Evolutionary conservation across 768 basidiomycete genomes (phyloP).

Genomic region (Auriscalpium vulgare): DNA sequence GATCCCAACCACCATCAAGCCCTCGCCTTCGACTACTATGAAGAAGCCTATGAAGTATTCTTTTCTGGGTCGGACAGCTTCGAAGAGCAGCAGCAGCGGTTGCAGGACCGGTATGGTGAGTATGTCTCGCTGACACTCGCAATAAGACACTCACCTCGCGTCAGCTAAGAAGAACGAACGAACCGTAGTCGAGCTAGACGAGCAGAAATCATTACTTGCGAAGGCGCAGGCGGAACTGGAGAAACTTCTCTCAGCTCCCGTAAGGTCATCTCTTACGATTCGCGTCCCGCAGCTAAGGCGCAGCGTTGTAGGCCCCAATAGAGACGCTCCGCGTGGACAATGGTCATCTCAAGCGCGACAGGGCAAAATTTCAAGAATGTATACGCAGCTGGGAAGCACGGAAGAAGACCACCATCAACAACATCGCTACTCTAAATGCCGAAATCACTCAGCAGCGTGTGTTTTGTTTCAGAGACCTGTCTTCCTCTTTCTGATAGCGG

Average conservation of each 20-base stretch:
- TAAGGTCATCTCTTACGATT: constrained; percentile 21
- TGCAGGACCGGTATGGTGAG: constrained; percentile 76
- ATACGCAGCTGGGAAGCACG: constrained; percentile 62
- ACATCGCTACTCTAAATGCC: constrained; percentile 58
- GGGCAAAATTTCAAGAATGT: constrained; percentile 71
- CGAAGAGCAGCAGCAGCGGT: constrained; percentile 55
- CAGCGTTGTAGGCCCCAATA: constrained; percentile 35
- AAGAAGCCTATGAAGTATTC: constrained; percentile 60
- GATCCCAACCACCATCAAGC: constrained; percentile 67
- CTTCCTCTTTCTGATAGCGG: background rate
- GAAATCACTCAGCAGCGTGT: constrained; percentile 52
- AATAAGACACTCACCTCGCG: background rate
- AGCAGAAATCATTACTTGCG: constrained; percentile 39
- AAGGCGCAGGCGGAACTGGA: constrained; percentile 45
- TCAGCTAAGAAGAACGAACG: constrained; percentile 65
- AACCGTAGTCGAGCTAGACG: constrained; percentile 56
- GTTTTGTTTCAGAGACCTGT: constrained; percentile 10
- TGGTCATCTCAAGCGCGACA: constrained; percentile 59
- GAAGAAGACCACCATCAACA: constrained; percentile 59
- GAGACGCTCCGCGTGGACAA: constrained; percentile 56
- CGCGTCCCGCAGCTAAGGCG: background rate
- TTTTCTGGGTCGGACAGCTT: constrained; percentile 62
- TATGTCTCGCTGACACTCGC: background rate
- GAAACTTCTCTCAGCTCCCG: constrained; percentile 55
- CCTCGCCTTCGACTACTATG: constrained; percentile 68